Conservation (phyloP, 176 grass and related monocot genomes). For the Triticum turgidum region DNA sequence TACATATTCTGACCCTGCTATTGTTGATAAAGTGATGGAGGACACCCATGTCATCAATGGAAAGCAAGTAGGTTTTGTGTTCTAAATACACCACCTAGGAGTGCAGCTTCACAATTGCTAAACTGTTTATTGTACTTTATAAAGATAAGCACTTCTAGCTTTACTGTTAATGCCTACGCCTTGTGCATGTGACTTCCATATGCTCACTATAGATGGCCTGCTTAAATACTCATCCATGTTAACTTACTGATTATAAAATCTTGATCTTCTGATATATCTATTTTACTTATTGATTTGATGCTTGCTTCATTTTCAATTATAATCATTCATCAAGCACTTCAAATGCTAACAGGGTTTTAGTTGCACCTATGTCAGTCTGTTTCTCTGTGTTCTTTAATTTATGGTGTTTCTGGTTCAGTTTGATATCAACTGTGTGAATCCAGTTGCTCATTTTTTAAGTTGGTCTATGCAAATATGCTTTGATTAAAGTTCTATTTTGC, state of each 20-base stretch:
- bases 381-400: not conserved
- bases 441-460: not conserved
- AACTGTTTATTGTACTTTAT: not conserved
- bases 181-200: not conserved
- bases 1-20: slow-evolving; percentile 73
- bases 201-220: not conserved
- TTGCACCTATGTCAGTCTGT: not conserved
- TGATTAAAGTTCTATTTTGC: too few species aligned
- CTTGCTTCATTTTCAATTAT: not conserved
- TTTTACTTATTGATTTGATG: not conserved
- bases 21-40: slow-evolving; percentile 83
- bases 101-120: not conserved
- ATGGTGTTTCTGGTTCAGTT: not conserved
- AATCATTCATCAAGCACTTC: too few species aligned
- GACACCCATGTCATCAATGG: slow-evolving; percentile 77
- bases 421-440: not conserved
- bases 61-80: slow-evolving; percentile 67
- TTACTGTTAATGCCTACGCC: not conserved
- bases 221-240: not conserved
- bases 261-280: slow-evolving; percentile 7
- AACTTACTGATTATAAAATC: not conserved
- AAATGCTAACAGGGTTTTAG: too few species aligned
- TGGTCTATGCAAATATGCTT: too few species aligned
- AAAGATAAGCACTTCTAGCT: not conserved
- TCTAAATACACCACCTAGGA: not conserved